These are phyloP conservation scores for Davidsoniella virescens DNA, from an alignment of 2,329 filamentous ascomycete species.

Conservation along the genomic window DNA sequence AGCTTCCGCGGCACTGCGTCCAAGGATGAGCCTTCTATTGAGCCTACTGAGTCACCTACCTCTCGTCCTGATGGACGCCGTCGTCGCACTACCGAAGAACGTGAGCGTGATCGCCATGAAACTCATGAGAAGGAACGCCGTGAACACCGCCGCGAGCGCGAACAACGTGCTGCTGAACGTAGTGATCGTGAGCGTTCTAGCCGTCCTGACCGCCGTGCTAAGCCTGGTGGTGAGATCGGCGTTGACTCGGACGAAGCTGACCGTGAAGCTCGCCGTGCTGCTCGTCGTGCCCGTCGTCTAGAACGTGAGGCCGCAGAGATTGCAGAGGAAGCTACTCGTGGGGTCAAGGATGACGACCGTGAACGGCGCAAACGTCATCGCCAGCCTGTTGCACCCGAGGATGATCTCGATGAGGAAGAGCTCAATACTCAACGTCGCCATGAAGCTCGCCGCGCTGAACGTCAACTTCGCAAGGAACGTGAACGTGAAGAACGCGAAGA, in stretches of 20 bases:
- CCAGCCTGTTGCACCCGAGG: neutral
- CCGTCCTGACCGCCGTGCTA: constrained; percentile 35
- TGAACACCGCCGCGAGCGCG: constrained; percentile 5
- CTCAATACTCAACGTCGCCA: neutral
- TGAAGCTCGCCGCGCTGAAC: constrained; percentile 1
- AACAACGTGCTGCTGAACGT: constrained; percentile 19
- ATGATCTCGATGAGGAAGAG: neutral
- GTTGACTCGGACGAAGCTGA: constrained; percentile 36
- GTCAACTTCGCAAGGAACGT: neutral
- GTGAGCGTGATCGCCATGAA: constrained; percentile 1
- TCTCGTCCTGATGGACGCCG: neutral
- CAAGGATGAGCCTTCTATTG: constrained; percentile 23
- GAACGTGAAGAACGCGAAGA: constrained; percentile 36
- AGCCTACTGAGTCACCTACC: neutral
- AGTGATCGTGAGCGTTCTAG: constrained; percentile 32
- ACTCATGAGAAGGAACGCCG: neutral
- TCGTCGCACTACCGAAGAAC: constrained; percentile 15
- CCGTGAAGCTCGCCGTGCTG: constrained; percentile 44
- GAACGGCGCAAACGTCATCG: neutral
- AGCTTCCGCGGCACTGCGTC: constrained; percentile 32
- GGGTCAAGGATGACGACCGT: constrained; percentile 29
- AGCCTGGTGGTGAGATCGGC: constrained; percentile 22
- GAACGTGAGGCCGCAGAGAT: constrained; percentile 35
- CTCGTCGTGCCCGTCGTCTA: constrained; percentile 41
- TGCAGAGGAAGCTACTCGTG: constrained; percentile 38